These are phyloP conservation scores for Geotrichum fermentans DNA, from an alignment of 1,139 yeast genomes.

Conservation along the genomic window DNA sequence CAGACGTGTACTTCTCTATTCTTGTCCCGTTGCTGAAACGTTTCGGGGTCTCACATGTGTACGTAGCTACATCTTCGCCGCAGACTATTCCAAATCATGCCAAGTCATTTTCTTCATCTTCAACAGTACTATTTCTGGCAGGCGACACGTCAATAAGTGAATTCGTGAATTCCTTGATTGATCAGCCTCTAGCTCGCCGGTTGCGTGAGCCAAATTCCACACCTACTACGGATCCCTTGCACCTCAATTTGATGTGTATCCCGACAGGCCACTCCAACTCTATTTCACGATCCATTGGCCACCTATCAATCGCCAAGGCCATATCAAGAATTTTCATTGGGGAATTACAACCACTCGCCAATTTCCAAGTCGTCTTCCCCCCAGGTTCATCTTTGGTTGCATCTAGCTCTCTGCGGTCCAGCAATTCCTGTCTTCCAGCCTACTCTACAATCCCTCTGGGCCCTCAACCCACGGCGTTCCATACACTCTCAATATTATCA, in stretches of 20 bases:
- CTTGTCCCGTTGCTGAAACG: slow-evolving; percentile 35
- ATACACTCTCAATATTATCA: no score
- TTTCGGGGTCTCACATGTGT: slow-evolving; percentile 35
- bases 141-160: slow-evolving; percentile 87
- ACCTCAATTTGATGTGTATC: slow-evolving; percentile 45
- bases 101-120: slow-evolving; percentile 29
- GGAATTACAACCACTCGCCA: slow-evolving; percentile 43
- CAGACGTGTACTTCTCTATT: slow-evolving; percentile 32
- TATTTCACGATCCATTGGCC: slow-evolving; percentile 52
- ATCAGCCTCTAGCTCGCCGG: slow-evolving; percentile 8
- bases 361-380: slow-evolving; percentile 56
- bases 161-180: slow-evolving; percentile 49
- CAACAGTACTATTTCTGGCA: slow-evolving; percentile 59
- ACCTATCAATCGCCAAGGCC: slow-evolving; percentile 43
- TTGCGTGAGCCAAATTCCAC: not conserved
- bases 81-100: slow-evolving; percentile 35
- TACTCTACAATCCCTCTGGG: slow-evolving; percentile 39
- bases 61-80: slow-evolving; percentile 35
- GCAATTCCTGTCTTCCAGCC: slow-evolving; percentile 2
- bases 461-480: slow-evolving; percentile 63
- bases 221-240: slow-evolving; percentile 15
- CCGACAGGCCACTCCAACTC: slow-evolving; percentile 92
- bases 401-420: slow-evolving; percentile 13
- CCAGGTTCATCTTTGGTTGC: slow-evolving; percentile 35
- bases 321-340: slow-evolving; percentile 42